Base-by-base conservation (phyloP, 2,329 filamentous ascomycete species). In the Chlorencoelia australis region DNA sequence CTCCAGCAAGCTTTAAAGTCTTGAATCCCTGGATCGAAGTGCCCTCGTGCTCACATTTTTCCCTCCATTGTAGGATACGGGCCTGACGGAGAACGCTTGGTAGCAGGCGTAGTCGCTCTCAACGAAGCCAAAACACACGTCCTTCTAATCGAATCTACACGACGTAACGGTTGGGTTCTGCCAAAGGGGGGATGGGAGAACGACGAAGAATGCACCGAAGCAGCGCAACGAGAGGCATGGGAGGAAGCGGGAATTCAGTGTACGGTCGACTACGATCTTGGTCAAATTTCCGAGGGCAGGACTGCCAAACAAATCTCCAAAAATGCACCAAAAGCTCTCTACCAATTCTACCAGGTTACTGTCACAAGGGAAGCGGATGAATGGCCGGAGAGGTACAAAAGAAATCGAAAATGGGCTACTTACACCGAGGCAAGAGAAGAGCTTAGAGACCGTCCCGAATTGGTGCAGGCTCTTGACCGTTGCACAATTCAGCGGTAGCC, bases 101-200 rank as follows among this genome's bases (percentile, higher is more conserved):
- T 98, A 52, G 89, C 91, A 43, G 91, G 91, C 51, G 79, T 96
- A 40, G 91, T 98, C 31, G 86, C 91, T 47, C 69, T 96, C 47
- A 91, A 85, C 37, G 63, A 72, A 53, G 88, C 94, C 65, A 89
- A 85, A 60, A 79, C 78, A 52, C 81, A 83, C 60, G 89, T 98
- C 43, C 72, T 98, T 50, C 71, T 98, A 50, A 94, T 96, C 53
- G 87, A 95, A 66, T 94, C 87, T 37, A 89, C 84, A 35, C 76
- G 85, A 47, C 80, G 87, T 53, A 85, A 85, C 59, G 85, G 84
- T 53, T 98, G 91, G 91, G 91, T 98, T 28, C 71, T 98, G 41
- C 91, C 91, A 42, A 98, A 98, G 61, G 91, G 91, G 56, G 91
- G 91, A 42, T 98, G 91, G 88, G 91, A 98, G 62, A 81, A 78